phyloP scores from a whole-genome alignment of 257 asterid species.

The Solanum verrucosum region DNA sequence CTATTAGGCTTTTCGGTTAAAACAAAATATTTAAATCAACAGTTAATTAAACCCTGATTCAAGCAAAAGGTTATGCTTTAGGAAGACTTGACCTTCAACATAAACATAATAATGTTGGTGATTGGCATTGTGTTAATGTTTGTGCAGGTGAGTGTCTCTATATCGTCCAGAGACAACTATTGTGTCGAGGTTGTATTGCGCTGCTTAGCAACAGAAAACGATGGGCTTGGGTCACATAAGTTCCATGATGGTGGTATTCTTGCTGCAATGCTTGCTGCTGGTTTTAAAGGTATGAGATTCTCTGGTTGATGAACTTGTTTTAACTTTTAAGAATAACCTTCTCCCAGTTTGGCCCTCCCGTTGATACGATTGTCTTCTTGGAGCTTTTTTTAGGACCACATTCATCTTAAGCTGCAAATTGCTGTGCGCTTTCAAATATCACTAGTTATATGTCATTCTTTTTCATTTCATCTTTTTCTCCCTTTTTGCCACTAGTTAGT shows the following conservation, averaged over 20 bases:
- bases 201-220: slow-evolving; percentile 78
- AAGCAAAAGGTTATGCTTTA: not conserved
- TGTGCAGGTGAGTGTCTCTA: slow-evolving; percentile 60
- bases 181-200: slow-evolving; percentile 81
- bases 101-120: not conserved
- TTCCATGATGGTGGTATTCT: slow-evolving; percentile 88
- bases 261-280: slow-evolving; percentile 70
- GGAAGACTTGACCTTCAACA: not conserved
- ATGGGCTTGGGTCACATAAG: slow-evolving; percentile 80
- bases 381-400: not conserved
- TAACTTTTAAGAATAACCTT: not conserved
- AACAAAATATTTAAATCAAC: not conserved
- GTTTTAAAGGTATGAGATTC: slow-evolving; percentile 67
- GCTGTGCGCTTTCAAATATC: not conserved
- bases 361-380: not conserved
- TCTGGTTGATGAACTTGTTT: not conserved
- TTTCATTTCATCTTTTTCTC: not conserved
- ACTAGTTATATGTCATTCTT: not conserved
- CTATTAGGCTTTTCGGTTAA: not conserved
- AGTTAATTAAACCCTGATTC: not conserved
- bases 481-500: not conserved
- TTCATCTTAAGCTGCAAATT: not conserved
- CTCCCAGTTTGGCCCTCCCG: not conserved
- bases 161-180: slow-evolving; percentile 45
- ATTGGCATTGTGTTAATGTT: not conserved